Evolutionary conservation across 305 asterid species (phyloP).

Genomic region (Fraxinus sp.): DNA sequence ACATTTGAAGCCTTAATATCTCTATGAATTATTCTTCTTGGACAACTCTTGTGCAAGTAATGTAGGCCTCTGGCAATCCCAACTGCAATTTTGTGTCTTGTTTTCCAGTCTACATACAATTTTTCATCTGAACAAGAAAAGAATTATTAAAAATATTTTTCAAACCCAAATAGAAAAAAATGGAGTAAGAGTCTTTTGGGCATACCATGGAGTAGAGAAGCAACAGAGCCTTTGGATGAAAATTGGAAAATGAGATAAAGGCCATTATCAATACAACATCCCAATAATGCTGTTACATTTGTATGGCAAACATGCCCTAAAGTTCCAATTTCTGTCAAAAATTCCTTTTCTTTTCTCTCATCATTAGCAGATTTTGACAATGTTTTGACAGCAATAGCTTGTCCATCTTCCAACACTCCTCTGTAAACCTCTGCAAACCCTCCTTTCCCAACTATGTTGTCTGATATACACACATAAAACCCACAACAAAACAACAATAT

Average conservation of each 20-base stretch:
- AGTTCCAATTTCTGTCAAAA: slow-evolving; percentile 85
- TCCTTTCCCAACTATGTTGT: slow-evolving; percentile 79
- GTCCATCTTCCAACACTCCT: slow-evolving; percentile 71
- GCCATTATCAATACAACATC: slow-evolving; percentile 88
- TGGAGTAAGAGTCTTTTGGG: neutral
- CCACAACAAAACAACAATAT: neutral
- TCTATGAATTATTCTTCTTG: slow-evolving; percentile 84
- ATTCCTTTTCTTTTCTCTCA: slow-evolving; percentile 88
- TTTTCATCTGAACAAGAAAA: slow-evolving; percentile 49
- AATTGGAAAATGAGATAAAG: slow-evolving; percentile 87
- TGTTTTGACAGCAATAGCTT: slow-evolving; percentile 78
- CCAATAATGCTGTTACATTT: slow-evolving; percentile 61
- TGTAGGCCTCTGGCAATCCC: slow-evolving; percentile 86
- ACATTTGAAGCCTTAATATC: slow-evolving; percentile 83
- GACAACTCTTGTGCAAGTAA: slow-evolving; percentile 81
- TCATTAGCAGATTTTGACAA: slow-evolving; percentile 61
- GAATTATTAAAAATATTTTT: neutral
- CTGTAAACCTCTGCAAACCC: slow-evolving; percentile 97
- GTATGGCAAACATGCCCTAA: slow-evolving; percentile 57
- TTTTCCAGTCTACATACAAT: slow-evolving; percentile 68
- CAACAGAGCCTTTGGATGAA: slow-evolving; percentile 85
- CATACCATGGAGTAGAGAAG: slow-evolving; percentile 83
- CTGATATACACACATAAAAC: slow-evolving; percentile 28
- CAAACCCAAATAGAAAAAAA: neutral
- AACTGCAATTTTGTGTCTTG: slow-evolving; percentile 74